A percentile compares a stretch with the other conserved stretches of the same genome.
phyloP scores from a whole-genome alignment of 2,329 filamentous ascomycete genomes.

The Dothistroma pini region DNA sequence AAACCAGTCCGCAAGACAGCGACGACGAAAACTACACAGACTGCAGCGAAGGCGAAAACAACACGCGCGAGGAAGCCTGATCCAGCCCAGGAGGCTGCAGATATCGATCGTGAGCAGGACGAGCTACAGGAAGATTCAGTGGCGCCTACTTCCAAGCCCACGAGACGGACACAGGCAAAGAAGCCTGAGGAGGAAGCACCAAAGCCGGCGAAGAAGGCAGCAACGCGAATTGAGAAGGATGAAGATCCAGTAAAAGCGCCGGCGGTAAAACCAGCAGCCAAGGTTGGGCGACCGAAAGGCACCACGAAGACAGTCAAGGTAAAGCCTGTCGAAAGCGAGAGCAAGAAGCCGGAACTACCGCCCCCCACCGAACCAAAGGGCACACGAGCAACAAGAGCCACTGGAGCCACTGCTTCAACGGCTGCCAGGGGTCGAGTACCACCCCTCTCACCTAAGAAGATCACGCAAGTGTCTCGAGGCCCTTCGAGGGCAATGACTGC shows the following conservation, averaged over 20 bases:
- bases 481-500: constrained; percentile 14
- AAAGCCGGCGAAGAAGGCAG: constrained; percentile 2
- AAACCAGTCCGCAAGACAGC: constrained; percentile 33
- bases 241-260: constrained; percentile 7
- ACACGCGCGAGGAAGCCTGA: constrained; percentile 24
- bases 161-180: constrained; percentile 8
- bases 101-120: constrained; percentile 14
- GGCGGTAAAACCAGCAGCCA: background rate
- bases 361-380: constrained; percentile 6
- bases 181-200: constrained; percentile 1
- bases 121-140: constrained; percentile 17
- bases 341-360: constrained; percentile 1
- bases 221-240: constrained; percentile 14
- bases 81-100: constrained; percentile 9
- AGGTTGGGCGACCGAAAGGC: constrained; percentile 3
- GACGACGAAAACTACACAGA: constrained; percentile 23
- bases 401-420: constrained; percentile 22
- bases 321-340: constrained; percentile 10
- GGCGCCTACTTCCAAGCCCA: constrained; percentile 6
- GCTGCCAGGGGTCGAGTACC: constrained; percentile 24
- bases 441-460: constrained; percentile 37
- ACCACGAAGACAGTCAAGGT: constrained; percentile 6
- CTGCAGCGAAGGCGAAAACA: constrained; percentile 14
- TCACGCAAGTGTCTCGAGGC: constrained; percentile 33
- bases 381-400: constrained; percentile 12